Conservation (phyloP, 805 yeast genomes). For the Naumovozyma castellii region DNA sequence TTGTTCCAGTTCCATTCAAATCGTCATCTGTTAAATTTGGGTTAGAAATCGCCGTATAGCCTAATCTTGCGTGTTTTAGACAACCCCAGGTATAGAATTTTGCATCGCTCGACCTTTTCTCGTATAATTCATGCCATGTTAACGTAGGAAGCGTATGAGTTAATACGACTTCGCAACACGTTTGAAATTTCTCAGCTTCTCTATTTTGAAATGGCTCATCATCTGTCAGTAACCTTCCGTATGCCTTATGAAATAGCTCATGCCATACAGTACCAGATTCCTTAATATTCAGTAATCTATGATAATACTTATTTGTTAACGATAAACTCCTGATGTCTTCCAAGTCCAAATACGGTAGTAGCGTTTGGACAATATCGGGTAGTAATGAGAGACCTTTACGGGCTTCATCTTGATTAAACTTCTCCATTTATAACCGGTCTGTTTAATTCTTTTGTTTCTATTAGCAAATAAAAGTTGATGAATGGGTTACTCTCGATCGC, state of each 20-base stretch:
- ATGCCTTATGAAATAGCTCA: conserved; percentile 24
- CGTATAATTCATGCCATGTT: conserved; percentile 24
- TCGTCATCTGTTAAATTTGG: conserved; percentile 8
- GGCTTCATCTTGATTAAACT: background rate
- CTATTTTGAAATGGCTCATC: conserved; percentile 24
- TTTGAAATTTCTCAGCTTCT: conserved; percentile 13
- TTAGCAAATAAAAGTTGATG: no score
- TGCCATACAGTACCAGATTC: conserved; percentile 26
- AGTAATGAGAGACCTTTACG: conserved; percentile 8
- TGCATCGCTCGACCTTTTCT: conserved; percentile 14
- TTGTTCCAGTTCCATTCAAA: conserved; percentile 16
- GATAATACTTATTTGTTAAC: conserved; percentile 25
- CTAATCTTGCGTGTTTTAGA: conserved; percentile 25
- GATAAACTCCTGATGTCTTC: conserved; percentile 26
- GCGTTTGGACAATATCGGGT: conserved; percentile 26
- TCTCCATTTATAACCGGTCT: background rate
- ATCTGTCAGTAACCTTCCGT: conserved; percentile 19
- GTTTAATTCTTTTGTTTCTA: background rate
- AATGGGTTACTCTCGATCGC: no score
- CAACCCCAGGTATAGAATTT: conserved; percentile 29
- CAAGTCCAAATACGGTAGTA: conserved; percentile 22
- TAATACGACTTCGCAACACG: conserved; percentile 22
- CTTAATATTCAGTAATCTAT: conserved; percentile 18
- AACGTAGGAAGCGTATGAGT: conserved; percentile 8
- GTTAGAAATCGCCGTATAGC: conserved; percentile 22